Conservation (phyloP, 116 monocot genomes). For the Cymodocea nodosa region DNA sequence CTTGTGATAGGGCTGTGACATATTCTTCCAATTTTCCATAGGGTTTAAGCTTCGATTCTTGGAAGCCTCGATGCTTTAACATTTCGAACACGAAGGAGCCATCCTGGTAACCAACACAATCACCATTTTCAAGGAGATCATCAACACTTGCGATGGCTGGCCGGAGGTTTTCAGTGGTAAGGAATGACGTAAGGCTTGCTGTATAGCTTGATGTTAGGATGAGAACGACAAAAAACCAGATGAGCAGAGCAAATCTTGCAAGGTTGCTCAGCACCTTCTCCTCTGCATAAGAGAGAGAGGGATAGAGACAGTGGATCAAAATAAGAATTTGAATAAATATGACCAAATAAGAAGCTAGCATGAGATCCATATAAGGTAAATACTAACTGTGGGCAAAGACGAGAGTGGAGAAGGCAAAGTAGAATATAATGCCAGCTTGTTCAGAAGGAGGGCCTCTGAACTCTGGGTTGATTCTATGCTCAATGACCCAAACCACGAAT, state of each 20-base stretch:
- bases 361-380: not conserved
- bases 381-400: conserved; percentile 22
- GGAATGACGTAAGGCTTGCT: conserved; percentile 19
- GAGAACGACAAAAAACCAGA: conserved; percentile 30
- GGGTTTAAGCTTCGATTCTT: conserved; percentile 7
- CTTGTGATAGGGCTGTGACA: conserved; percentile 14
- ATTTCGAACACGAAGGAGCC: conserved; percentile 20
- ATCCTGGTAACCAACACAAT: conserved; percentile 20
- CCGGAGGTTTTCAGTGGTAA: conserved; percentile 14
- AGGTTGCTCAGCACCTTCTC: conserved; percentile 20
- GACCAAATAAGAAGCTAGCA: not conserved
- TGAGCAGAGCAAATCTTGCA: conserved; percentile 15
- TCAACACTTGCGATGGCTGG: conserved; percentile 10
- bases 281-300: conserved; percentile 4
- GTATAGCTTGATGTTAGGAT: conserved; percentile 28
- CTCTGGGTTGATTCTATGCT: conserved; percentile 24
- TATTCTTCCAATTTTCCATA: conserved; percentile 4
- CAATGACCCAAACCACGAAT: conserved; percentile 29
- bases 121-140: conserved; percentile 11
- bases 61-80: conserved; percentile 8
- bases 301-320: not conserved
- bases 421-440: conserved; percentile 23
- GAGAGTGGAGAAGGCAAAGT: conserved; percentile 27
- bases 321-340: not conserved
- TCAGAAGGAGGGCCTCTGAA: conserved; percentile 19